Evolutionary conservation across 305 asterid species (phyloP).

Genomic region (Caryopteris hybrid): DNA sequence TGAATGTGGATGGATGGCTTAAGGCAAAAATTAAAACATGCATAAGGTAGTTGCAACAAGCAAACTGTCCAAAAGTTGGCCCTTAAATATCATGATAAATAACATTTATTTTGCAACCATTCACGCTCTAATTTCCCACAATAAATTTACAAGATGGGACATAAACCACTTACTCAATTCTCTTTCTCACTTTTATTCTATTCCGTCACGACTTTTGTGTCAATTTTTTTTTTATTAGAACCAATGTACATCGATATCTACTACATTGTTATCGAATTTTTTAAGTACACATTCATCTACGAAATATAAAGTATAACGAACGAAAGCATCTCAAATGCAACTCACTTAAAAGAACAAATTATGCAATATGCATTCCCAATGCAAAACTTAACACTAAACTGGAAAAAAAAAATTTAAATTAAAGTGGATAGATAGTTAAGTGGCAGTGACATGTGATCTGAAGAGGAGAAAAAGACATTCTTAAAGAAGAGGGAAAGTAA

Average conservation of each 20-base stretch:
- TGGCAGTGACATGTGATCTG: constrained; percentile 14
- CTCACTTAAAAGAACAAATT: too few species aligned
- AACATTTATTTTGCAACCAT: constrained; percentile 21
- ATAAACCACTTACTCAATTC: constrained; percentile 11
- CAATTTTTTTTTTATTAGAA: not conserved
- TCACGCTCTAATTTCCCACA: constrained; percentile 20
- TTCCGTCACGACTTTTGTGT: not conserved
- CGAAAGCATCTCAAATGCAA: too few species aligned
- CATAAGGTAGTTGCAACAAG: constrained; percentile 31
- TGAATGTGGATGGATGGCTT: too few species aligned
- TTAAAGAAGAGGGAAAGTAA: not conserved
- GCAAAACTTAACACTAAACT: not conserved
- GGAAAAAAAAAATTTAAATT: not conserved
- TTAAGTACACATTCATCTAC: too few species aligned
- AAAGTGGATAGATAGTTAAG: not conserved
- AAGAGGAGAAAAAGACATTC: constrained; percentile 16
- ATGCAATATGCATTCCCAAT: not conserved
- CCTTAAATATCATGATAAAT: constrained; percentile 22
- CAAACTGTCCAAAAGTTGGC: constrained; percentile 3
- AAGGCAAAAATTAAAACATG: constrained; percentile 13
- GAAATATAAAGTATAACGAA: too few species aligned
- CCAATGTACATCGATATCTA: too few species aligned
- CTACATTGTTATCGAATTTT: too few species aligned
- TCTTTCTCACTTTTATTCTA: not conserved
- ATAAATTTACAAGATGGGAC: not conserved